Base-by-base conservation (phyloP, 2,329 filamentous ascomycete species). In the Fusarium sarcochroum region DNA sequence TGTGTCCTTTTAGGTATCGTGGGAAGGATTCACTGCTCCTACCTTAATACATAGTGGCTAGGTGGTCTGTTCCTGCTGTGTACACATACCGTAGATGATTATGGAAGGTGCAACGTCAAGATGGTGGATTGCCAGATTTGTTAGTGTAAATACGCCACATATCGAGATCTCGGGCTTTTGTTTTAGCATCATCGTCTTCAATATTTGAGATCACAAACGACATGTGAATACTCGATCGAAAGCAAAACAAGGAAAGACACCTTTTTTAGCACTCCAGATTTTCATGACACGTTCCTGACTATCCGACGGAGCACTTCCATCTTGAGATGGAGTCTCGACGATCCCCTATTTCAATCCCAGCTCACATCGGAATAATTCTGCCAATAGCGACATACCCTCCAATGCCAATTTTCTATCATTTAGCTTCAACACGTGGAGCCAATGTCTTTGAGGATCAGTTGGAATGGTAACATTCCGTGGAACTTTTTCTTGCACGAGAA, bases 211-310 rank as follows among this genome's bases (percentile, higher is more conserved):
- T 18, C 18, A 35, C 17, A 27, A 25, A 18, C 42, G 27, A 20
- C 35, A 46, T 58, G 23, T 20, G 35, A 21, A 44, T 44, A 27
- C 50, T 56, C 34, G n/a, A 56, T 40, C 15, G 34, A 40, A 21
- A 40, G 30, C 15, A 45, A 47, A 25, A 34, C 40, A 51, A 37
- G 41, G 35, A 44, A 50, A 41, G 34, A 42, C 27, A 20, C 58
- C 56, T 60, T 57, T 52, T 50, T 70, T 64, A 63, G 55, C 37
- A 57, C 18, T 63, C 54, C 42, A 49, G 56, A 63, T 66, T 62
- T 60, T 30, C 62, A 50, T 47, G 30, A 54, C 59, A 61, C 60
- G 72, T 74, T 74, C 72, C 72, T 74, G 72, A 69, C 70, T 74
- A 74, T 74, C 38, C 35, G 23, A 54, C 49, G 55, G 53, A 38